phyloP scores from a whole-genome alignment of 345 rosid species.

The Melaleuca alternifolia region DNA sequence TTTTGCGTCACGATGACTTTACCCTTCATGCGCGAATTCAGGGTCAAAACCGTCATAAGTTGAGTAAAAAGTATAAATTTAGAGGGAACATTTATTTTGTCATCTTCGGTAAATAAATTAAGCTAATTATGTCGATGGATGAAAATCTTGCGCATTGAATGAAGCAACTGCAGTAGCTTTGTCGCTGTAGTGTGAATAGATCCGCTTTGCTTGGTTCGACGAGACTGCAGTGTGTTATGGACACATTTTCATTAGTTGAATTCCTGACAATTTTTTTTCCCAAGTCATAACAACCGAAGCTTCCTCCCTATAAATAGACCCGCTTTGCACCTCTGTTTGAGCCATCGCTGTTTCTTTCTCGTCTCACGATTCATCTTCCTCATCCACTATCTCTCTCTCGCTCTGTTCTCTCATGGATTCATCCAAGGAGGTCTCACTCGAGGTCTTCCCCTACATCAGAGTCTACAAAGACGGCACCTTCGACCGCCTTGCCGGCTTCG shows the following conservation, averaged over 20 bases:
- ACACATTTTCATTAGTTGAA: neutral
- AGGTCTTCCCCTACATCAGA: conserved; percentile 47
- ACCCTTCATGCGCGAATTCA: neutral
- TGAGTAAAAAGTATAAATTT: neutral
- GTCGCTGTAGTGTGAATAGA: neutral
- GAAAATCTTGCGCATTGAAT: neutral
- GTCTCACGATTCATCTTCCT: neutral
- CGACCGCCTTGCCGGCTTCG: conserved; percentile 56
- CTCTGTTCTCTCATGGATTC: neutral
- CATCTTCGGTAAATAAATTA: neutral
- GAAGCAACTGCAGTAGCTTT: neutral
- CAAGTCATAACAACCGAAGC: neutral
- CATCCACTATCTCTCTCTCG: neutral
- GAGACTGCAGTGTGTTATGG: neutral
- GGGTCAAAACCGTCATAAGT: neutral
- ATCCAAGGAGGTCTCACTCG: conserved; percentile 18
- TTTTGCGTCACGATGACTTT: no score
- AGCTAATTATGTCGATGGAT: neutral
- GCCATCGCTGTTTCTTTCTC: neutral
- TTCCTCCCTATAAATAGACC: neutral
- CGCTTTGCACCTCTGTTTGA: neutral
- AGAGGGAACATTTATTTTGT: neutral
- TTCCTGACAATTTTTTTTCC: neutral
- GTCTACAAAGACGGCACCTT: conserved; percentile 42
- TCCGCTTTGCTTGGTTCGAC: neutral